phyloP scores from a whole-genome alignment of 352 stramenopile species.

The Globisporangium parvum region DNA sequence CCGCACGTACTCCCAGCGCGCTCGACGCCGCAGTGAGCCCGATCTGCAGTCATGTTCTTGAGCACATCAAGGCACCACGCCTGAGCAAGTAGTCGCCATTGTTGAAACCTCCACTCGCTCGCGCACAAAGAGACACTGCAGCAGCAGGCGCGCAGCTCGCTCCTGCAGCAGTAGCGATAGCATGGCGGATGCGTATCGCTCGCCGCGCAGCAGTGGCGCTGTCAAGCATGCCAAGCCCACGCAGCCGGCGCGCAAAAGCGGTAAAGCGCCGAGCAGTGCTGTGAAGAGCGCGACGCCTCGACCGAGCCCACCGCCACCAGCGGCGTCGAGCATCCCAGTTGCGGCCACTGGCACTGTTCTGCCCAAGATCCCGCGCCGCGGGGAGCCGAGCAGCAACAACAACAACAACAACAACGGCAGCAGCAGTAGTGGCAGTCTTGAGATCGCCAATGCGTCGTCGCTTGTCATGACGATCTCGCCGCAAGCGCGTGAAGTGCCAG shows the following conservation, averaged over 20 bases:
- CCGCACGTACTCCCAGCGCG: too few relatives aligned
- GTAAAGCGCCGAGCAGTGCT: background rate
- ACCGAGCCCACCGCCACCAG: conserved; percentile 14
- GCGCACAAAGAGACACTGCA: too few relatives aligned
- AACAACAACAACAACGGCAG: conserved; percentile 14
- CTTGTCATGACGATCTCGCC: conserved; percentile 22
- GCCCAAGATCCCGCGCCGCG: conserved; percentile 27
- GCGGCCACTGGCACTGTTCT: conserved; percentile 20
- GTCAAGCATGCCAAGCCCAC: background rate
- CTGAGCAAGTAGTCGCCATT: too few relatives aligned
- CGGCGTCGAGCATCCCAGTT: background rate
- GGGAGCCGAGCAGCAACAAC: background rate
- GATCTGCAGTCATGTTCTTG: too few relatives aligned
- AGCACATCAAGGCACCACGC: too few relatives aligned
- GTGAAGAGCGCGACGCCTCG: conserved; percentile 16
- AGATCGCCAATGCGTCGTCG: conserved; percentile 9
- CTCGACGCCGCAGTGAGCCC: too few relatives aligned
- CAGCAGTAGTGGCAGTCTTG: conserved; percentile 11
- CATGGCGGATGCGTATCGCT: conserved; percentile 5
- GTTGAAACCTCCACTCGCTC: too few relatives aligned
- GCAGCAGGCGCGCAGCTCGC: too few relatives aligned
- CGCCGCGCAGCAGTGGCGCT: background rate
- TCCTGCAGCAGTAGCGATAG: background rate
- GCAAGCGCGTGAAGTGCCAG: conserved; percentile 18
- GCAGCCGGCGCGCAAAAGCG: conserved; percentile 12